Conservation (phyloP, 2,329 filamentous ascomycete genomes). For the Penicillium sp. region DNA sequence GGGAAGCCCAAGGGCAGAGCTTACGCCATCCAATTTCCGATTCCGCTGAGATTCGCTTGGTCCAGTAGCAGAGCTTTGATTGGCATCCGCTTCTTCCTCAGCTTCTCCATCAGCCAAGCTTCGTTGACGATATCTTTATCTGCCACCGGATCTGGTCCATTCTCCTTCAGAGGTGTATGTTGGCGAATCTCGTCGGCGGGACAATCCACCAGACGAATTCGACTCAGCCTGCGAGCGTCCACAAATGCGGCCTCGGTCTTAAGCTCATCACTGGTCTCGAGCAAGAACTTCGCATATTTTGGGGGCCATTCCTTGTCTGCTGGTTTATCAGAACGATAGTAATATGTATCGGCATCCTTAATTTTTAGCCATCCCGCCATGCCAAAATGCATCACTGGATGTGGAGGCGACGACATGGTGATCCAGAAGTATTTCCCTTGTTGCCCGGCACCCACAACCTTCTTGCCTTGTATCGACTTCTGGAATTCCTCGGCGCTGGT, state of each 20-base stretch:
- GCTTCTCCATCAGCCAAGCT: constrained; percentile 69
- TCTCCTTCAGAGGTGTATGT: constrained; percentile 78
- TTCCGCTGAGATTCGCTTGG: constrained; percentile 83
- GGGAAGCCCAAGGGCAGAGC: constrained; percentile 20
- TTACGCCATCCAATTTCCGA: constrained; percentile 92
- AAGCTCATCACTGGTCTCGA: constrained; percentile 63
- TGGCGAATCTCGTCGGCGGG: constrained; percentile 73
- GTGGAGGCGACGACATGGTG: constrained; percentile 73
- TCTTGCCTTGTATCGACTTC: constrained; percentile 71
- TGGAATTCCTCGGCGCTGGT: constrained; percentile 75
- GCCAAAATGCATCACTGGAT: constrained; percentile 86
- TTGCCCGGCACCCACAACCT: constrained; percentile 68
- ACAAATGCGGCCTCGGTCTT: constrained; percentile 75
- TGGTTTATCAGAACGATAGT: constrained; percentile 68
- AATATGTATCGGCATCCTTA: constrained; percentile 71
- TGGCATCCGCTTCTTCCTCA: constrained; percentile 76
- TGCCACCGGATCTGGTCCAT: constrained; percentile 88
- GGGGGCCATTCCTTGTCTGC: constrained; percentile 77
- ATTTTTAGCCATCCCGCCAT: constrained; percentile 85
- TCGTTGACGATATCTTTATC: constrained; percentile 76
- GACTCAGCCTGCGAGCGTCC: constrained; percentile 74
- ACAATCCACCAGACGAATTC: constrained; percentile 81
- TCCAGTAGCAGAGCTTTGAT: constrained; percentile 87
- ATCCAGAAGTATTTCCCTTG: constrained; percentile 99
- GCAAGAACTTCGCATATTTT: constrained; percentile 81